A percentile compares a stretch with the other conserved stretches of the same genome.
Evolutionary conservation across 805 yeast genomes (phyloP).

Genomic region (Barnettozyma californica): DNA sequence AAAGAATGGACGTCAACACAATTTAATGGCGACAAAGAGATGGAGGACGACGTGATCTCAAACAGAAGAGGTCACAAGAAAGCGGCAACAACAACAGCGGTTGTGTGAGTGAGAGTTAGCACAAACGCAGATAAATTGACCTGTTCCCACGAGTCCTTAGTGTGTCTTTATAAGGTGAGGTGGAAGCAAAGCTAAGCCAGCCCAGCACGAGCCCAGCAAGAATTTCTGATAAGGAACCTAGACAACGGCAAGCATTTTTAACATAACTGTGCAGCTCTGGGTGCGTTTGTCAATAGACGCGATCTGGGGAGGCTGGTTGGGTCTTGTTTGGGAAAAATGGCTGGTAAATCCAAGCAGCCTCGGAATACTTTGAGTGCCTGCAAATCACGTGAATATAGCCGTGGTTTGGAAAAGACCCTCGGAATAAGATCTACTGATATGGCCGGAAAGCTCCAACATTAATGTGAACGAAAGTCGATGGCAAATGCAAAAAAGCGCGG

Average conservation of each 20-base stretch:
- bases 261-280: background rate
- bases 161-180: background rate
- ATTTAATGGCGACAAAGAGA: slow-evolving; percentile 26
- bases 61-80: background rate
- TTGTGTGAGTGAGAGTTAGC: background rate
- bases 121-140: background rate
- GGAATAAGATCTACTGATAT: background rate
- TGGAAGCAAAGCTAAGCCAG: background rate
- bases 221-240: background rate
- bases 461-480: background rate
- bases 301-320: background rate
- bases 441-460: background rate
- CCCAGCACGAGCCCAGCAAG: background rate
- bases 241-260: background rate
- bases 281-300: background rate
- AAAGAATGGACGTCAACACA: slow-evolving; percentile 30
- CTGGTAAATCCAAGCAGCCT: background rate
- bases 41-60: background rate
- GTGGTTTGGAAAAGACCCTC: too few species aligned
- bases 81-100: background rate
- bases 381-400: too few species aligned
- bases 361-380: too few species aligned
- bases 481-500: background rate
- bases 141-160: background rate
- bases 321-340: background rate